Conservation (phyloP, 2,329 filamentous ascomycete species). For the Leptographium galeiforme region DNA sequence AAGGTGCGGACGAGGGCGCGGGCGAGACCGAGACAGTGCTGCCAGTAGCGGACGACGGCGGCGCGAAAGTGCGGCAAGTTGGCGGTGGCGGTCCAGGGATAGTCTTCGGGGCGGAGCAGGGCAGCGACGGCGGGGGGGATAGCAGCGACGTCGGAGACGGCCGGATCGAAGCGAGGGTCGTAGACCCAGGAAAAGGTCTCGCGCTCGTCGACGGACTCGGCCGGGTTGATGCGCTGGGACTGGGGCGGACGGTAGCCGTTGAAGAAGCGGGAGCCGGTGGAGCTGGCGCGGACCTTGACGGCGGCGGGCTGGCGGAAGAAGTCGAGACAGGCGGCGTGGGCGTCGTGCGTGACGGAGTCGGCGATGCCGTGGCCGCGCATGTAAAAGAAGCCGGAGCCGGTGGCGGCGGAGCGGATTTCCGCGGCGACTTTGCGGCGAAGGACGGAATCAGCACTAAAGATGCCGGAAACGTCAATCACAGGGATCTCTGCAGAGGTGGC, state of each 20-base stretch:
- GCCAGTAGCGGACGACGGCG: conserved; percentile 32
- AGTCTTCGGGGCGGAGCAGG: conserved; percentile 32
- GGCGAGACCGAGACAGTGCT: conserved; percentile 29
- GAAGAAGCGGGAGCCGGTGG: conserved; percentile 41
- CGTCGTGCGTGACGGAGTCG: conserved; percentile 15
- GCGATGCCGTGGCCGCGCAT: conserved; percentile 35
- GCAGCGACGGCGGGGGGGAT: conserved; percentile 29
- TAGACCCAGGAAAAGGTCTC: conserved; percentile 41
- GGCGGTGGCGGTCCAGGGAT: conserved; percentile 36
- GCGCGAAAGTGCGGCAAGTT: conserved; percentile 35
- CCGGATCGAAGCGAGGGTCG: conserved; percentile 36
- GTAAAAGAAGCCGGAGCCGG: conserved; percentile 42
- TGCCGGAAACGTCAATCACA: conserved; percentile 5
- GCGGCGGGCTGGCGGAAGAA: conserved; percentile 24
- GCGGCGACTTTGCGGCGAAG: neutral
- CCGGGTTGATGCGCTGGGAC: conserved; percentile 37
- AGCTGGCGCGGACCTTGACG: conserved; percentile 25
- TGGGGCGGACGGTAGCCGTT: conserved; percentile 42
- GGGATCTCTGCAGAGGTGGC: conserved; percentile 10
- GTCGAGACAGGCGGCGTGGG: conserved; percentile 28
- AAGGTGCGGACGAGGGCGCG: conserved; percentile 31
- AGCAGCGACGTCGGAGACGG: conserved; percentile 22
- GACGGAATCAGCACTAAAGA: conserved; percentile 1
- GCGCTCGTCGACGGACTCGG: conserved; percentile 34
- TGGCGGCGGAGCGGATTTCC: conserved; percentile 24